phyloP scores from a whole-genome alignment of 23 red algal species.

The Chondrus crispus region DNA sequence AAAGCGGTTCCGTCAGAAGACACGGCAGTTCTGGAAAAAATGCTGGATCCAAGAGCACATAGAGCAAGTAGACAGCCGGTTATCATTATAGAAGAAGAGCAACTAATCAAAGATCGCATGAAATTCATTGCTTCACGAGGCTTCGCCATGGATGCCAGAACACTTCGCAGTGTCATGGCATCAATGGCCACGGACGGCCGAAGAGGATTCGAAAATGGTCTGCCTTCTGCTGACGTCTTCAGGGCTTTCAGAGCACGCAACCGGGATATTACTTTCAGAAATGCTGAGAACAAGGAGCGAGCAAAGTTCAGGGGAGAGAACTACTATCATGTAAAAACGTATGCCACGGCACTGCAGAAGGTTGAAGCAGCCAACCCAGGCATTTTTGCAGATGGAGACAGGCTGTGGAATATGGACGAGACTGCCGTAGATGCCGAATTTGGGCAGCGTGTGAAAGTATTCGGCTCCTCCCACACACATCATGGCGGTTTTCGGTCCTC shows the following conservation, averaged over 20 bases:
- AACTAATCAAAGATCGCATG: not conserved
- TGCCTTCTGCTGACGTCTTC: not conserved
- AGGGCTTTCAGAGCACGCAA: not conserved
- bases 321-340: not conserved
- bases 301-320: not conserved
- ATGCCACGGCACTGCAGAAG: not conserved
- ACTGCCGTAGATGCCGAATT: not conserved
- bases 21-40: no score
- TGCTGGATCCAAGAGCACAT: no score
- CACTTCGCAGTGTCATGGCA: not conserved
- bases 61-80: no score
- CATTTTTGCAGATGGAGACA: not conserved
- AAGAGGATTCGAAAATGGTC: not conserved
- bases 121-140: not conserved
- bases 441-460: not conserved
- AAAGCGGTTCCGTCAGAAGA: no score
- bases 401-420: not conserved
- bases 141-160: not conserved
- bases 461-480: not conserved
- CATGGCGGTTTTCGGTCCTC: not conserved
- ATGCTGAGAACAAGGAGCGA: not conserved
- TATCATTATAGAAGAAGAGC: not conserved
- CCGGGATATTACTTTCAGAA: not conserved
- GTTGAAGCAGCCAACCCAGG: not conserved
- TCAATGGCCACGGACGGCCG: not conserved